A percentile compares a stretch with the other conserved stretches of the same genome.
These are phyloP conservation scores for Macaranga tanarius DNA, from an alignment of 441 rosid species.

Conservation along the genomic window DNA sequence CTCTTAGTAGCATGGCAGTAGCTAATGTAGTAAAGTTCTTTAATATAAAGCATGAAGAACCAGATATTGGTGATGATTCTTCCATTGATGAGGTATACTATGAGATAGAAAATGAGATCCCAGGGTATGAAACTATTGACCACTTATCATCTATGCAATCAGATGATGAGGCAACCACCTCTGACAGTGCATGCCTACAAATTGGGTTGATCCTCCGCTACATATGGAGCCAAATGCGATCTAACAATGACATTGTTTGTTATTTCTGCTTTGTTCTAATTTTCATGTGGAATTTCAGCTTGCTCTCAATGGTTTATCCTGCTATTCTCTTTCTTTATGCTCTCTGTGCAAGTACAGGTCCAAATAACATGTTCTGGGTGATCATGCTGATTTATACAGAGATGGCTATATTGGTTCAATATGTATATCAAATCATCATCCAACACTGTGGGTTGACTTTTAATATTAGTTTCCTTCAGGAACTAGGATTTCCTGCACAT, in stretches of 20 bases:
- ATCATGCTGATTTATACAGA: conserved; percentile 89
- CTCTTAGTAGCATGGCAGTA: conserved; percentile 85
- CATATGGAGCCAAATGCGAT: conserved; percentile 92
- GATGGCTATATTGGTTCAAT: conserved; percentile 68
- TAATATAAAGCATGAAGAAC: conserved; percentile 67
- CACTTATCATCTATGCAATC: conserved; percentile 72
- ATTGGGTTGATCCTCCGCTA: conserved; percentile 82
- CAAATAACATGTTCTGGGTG: conserved; percentile 85
- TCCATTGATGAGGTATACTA: conserved; percentile 68
- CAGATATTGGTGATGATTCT: conserved; percentile 57
- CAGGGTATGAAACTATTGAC: conserved; percentile 40
- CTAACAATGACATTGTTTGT: conserved; percentile 86
- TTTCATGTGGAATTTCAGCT: conserved; percentile 94
- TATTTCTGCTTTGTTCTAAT: conserved; percentile 84
- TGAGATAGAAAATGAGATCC: conserved; percentile 74
- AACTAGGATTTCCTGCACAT: conserved; percentile 82
- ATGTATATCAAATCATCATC: conserved; percentile 90
- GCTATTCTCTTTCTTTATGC: conserved; percentile 89
- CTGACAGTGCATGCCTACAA: conserved; percentile 74
- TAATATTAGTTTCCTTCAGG: conserved; percentile 57
- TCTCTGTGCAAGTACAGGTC: conserved; percentile 81
- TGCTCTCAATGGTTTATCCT: conserved; percentile 91
- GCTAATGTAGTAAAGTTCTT: conserved; percentile 71
- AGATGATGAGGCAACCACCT: conserved; percentile 47
- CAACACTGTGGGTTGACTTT: conserved; percentile 78